Base-by-base conservation (phyloP, 495 filamentous ascomycete genomes). In the Talaromyces nanjingensis region DNA sequence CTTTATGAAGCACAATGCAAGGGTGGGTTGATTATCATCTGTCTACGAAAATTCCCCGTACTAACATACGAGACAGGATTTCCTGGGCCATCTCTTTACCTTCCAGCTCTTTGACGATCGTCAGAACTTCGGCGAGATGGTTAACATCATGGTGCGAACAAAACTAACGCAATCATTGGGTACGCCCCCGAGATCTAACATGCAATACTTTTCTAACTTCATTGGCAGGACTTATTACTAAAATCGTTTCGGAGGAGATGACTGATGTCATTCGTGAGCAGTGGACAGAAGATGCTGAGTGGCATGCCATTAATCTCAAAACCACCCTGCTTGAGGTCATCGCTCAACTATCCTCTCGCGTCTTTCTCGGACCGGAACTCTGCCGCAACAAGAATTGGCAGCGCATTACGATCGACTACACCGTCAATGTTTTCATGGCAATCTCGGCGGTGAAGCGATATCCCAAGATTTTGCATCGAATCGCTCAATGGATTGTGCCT, bases 381-480 rank as follows among this genome's bases (percentile, higher is more conserved):
- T 83, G 81, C 65, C 79, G 82, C 2, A 71, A 84, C 27, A 71
- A 80, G 57, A 79, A 84, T 14, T 90, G 87, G 77, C 69, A 87
- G 20, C 68, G 81, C 24, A 74, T 81, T 4, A 81, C 84, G 1
- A 81, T 86, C 66, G 80, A 78, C 37, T 89, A 84, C 69, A 84
- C 86, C 5, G 64, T 84, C 22, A 76, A 85, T 54, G 63, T 82
- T 4, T 81, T 84, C 65, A 37, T 55, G 8, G 74, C 74, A 2
- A 70, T 71, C 6, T 67, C 70, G 6, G 64, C 67, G 5, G 65
- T 83, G 45, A 65, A 72, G 4, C n/a, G 65, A 4, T 74, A 76
- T 63, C 79, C 79, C 1, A 66, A 65, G 1, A 63, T 77, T n/a
- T 55, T 79, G 7, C 76, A 71, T 6, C 72, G 72, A 1, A 4